These are phyloP conservation scores for Aphanoascus verrucosus DNA, from an alignment of 2,329 filamentous ascomycete species.

Conservation along the genomic window DNA sequence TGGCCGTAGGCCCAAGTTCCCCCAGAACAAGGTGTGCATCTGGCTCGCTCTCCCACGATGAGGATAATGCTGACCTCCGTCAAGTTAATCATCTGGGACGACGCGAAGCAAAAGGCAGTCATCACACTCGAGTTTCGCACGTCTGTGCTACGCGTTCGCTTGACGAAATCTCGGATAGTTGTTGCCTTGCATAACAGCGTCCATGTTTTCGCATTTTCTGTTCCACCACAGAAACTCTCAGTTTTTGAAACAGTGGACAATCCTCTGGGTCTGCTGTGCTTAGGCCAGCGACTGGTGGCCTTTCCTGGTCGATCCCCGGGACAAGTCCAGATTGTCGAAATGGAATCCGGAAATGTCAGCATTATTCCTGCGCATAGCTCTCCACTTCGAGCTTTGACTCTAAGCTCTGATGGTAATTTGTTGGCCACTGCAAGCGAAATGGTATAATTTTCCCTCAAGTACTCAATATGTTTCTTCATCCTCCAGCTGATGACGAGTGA, in stretches of 20 bases:
- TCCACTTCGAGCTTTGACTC: constrained; percentile 62
- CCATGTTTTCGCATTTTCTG: constrained; percentile 68
- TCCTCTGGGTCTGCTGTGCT: constrained; percentile 63
- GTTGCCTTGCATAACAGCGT: constrained; percentile 74
- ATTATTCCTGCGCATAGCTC: constrained; percentile 87
- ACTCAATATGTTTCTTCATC: not conserved
- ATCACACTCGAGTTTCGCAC: constrained; percentile 71
- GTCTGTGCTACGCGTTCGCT: constrained; percentile 65
- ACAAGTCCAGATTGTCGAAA: constrained; percentile 78
- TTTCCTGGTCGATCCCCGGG: constrained; percentile 82
- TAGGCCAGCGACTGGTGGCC: constrained; percentile 62
- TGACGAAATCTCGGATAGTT: constrained; percentile 65
- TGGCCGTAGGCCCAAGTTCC: constrained; percentile 72
- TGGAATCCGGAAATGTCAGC: constrained; percentile 69
- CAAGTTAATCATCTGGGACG: constrained; percentile 78
- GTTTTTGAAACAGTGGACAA: constrained; percentile 83
- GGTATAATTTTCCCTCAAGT: constrained; percentile 30
- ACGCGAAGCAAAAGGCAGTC: constrained; percentile 62
- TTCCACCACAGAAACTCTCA: constrained; percentile 57
- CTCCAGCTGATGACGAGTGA: not conserved
- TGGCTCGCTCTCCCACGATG: not conserved
- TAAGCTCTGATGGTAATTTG: constrained; percentile 69
- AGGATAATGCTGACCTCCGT: not conserved
- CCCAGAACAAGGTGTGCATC: constrained; percentile 62
- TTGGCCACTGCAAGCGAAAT: constrained; percentile 85